Percentiles rank a stretch among this genome's conserved stretches.
These are phyloP conservation scores for Metschnikowia dekortorum DNA, from an alignment of 805 yeast species.

Conservation along the genomic window DNA sequence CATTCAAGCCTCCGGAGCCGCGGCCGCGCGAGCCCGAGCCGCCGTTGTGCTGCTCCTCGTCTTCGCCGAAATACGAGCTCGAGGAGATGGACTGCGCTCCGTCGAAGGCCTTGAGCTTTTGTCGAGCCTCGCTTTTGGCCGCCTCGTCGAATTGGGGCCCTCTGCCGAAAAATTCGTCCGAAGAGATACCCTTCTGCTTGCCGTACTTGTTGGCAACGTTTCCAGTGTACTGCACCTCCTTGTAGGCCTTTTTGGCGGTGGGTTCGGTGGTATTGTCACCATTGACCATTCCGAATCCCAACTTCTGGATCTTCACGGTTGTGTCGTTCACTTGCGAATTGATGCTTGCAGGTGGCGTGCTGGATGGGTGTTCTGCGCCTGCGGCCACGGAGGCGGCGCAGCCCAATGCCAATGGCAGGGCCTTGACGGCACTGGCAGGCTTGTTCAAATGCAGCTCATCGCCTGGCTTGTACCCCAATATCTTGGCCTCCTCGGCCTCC, in stretches of 20 bases:
- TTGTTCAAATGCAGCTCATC: conserved; percentile 12
- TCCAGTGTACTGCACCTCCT: conserved; percentile 65
- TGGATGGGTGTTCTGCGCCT: neutral
- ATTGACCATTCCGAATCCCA: conserved; percentile 87
- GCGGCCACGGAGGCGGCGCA: neutral
- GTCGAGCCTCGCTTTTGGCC: conserved; percentile 73
- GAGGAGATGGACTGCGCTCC: conserved; percentile 93
- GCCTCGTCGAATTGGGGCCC: conserved; percentile 71
- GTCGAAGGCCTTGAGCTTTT: conserved; percentile 74
- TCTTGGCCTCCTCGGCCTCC: conserved; percentile 68
- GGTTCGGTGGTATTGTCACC: conserved; percentile 51
- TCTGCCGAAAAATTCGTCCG: conserved; percentile 91
- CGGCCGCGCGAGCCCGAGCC: conserved; percentile 17
- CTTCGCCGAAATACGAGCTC: conserved; percentile 87
- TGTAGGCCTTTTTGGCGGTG: conserved; percentile 38
- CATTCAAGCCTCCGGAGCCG: conserved; percentile 27
- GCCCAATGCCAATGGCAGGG: conserved; percentile 11
- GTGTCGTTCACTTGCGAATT: conserved; percentile 40
- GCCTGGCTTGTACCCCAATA: conserved; percentile 49
- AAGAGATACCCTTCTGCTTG: conserved; percentile 87
- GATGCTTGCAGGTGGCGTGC: conserved; percentile 2
- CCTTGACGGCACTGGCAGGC: conserved; percentile 1
- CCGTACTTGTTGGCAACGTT: conserved; percentile 78
- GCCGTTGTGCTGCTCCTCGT: conserved; percentile 37
- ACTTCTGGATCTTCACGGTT: conserved; percentile 69